Conservation (phyloP, 2,329 filamentous ascomycete genomes). For the Colletotrichum sp. region DNA sequence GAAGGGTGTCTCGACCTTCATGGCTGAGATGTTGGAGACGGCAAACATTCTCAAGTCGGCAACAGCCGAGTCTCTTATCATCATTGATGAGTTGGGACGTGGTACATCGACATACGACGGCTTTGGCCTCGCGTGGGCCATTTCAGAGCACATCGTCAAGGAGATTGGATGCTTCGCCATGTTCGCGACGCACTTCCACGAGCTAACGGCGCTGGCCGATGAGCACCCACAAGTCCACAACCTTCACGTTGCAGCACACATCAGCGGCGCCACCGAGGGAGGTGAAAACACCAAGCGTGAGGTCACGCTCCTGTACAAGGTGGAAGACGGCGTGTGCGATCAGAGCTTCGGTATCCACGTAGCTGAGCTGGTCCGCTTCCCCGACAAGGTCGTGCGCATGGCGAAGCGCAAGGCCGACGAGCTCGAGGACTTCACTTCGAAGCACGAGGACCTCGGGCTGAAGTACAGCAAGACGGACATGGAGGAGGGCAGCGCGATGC, state of each 20-base stretch:
- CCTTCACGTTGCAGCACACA: conserved; percentile 94
- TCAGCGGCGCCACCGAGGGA: conserved; percentile 57
- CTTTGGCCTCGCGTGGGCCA: conserved; percentile 98
- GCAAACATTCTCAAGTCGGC: conserved; percentile 98
- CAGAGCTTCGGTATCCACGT: conserved; percentile 99
- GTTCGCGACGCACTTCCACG: conserved; percentile 98
- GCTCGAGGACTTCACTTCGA: conserved; percentile 90
- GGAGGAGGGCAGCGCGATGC: conserved; percentile 81
- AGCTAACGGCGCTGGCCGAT: conserved; percentile 89
- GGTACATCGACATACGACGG: conserved; percentile 98
- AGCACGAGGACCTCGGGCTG: conserved; percentile 67
- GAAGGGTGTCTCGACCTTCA: conserved; percentile 97
- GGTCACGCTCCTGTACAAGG: conserved; percentile 96
- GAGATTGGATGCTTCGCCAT: conserved; percentile 94
- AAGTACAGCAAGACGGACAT: conserved; percentile 84
- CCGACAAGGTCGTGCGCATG: conserved; percentile 97
- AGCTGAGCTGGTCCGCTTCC: conserved; percentile 94
- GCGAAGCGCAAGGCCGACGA: conserved; percentile 99
- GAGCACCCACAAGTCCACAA: conserved; percentile 89
- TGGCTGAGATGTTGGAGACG: conserved; percentile 99
- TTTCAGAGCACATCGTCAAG: conserved; percentile 94
- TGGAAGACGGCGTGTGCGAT: conserved; percentile 93
- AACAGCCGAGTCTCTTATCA: conserved; percentile 93
- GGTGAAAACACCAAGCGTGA: conserved; percentile 68
- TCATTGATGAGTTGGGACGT: conserved; percentile 96